Conservation (phyloP, 1,139 yeast species). For the Diutina mesorugosa region DNA sequence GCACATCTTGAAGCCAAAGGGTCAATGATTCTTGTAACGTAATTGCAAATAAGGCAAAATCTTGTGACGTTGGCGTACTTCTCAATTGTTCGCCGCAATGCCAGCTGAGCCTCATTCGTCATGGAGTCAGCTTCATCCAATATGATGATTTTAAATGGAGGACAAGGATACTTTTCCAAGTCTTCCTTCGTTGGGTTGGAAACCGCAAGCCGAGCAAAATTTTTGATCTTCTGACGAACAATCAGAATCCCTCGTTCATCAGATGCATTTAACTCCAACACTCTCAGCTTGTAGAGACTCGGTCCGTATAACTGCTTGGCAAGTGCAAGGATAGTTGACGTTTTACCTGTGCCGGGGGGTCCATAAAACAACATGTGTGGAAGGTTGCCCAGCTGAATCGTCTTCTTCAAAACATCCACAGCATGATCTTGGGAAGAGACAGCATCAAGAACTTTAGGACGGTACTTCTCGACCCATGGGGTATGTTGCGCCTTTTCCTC, state of each 20-base stretch:
- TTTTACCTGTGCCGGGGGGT: slow-evolving; percentile 96
- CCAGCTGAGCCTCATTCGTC: slow-evolving; percentile 98
- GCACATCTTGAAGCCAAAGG: slow-evolving; percentile 95
- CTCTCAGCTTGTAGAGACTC: slow-evolving; percentile 54
- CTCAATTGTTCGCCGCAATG: slow-evolving; percentile 93
- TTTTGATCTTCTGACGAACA: slow-evolving; percentile 85
- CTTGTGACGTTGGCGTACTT: slow-evolving; percentile 84
- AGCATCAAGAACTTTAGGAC: slow-evolving; percentile 76
- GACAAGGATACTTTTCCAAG: slow-evolving; percentile 71
- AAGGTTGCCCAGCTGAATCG: slow-evolving; percentile 66
- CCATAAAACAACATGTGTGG: slow-evolving; percentile 97
- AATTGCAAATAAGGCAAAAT: slow-evolving; percentile 88
- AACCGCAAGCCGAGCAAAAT: slow-evolving; percentile 78
- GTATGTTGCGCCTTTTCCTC: slow-evolving; percentile 27
- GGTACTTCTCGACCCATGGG: slow-evolving; percentile 75
- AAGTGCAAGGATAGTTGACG: slow-evolving; percentile 82
- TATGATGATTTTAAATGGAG: slow-evolving; percentile 79
- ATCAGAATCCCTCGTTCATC: slow-evolving; percentile 94
- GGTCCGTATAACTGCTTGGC: slow-evolving; percentile 79
- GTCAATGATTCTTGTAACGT: slow-evolving; percentile 90
- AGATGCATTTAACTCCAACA: slow-evolving; percentile 86
- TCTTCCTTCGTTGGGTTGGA: slow-evolving; percentile 68
- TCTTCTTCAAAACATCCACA: slow-evolving; percentile 68
- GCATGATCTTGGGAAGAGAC: slow-evolving; percentile 91
- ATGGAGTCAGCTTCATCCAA: slow-evolving; percentile 95